Base-by-base conservation (phyloP, 345 rosid genomes). In the Hibiscus tridactylites region DNA sequence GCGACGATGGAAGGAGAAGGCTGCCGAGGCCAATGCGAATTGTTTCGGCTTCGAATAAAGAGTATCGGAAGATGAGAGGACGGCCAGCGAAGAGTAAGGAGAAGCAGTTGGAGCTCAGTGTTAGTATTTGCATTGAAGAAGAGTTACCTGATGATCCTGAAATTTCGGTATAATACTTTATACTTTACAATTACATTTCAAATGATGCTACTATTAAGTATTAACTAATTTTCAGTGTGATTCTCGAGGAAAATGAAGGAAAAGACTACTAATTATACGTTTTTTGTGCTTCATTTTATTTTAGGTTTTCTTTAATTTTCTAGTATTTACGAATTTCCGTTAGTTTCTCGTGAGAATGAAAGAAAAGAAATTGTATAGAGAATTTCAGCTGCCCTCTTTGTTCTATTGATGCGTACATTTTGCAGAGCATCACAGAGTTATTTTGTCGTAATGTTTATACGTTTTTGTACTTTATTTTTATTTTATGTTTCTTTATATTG, bases 71-170 rank as follows among this genome's bases (percentile, higher is more conserved):
- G 74, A 70, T 81, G 80, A 83, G 90, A 71, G 79, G 83, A 76
- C 78, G 81, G 60, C 54, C 74, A 6, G 80, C 73, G 11, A 89
- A 80, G 86, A 83, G 74, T 60, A 88, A 81, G 65, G 82, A 80
- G 64, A 87, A 76, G 75, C 90, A 85, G 66, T 67, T 92, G 72
- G 88, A 92, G 85, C 96, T 95, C 81, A 79, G 62, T 49, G 99
- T 88, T 70, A 80, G 88, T 65, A 92, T 95, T 79, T 88, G 94
- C 74, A 84, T 92, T 73, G 98, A 95, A 42, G 98, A 92, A 42
- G 86, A 77, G 71, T 80, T 95, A 54, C 99, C 98, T 66, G 85
- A 92, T 68, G 99, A 95, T 75, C 80, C 89, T 7, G 97, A 95
- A 84, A 78, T 95, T 72, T 79, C 78, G 91, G 98, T 90, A 82